Percentiles rank a stretch among this genome's conserved stretches.
Conservation (phyloP, 1,284 basidiomycete genomes). For the Ustilago bromivora region DNA sequence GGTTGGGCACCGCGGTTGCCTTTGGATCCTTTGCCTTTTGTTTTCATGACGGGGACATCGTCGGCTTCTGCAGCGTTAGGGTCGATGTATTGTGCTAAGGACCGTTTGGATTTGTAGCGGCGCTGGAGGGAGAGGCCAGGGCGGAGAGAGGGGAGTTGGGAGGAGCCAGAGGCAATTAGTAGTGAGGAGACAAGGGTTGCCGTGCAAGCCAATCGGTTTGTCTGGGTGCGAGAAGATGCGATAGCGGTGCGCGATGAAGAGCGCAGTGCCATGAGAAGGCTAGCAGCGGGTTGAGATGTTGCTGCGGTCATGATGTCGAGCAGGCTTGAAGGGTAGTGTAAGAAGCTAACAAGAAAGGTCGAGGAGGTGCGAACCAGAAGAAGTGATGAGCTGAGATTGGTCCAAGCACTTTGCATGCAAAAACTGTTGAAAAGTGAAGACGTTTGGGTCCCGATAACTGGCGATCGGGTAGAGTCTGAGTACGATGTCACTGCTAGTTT, state of each 20-base stretch:
- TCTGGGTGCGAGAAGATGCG: slow-evolving; percentile 17
- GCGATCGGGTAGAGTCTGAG: no score
- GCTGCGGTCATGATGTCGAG: slow-evolving; percentile 6
- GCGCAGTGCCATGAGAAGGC: slow-evolving; percentile 17
- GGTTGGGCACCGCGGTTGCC: slow-evolving; percentile 28
- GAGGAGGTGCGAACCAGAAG: background rate
- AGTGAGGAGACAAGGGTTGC: slow-evolving; percentile 14
- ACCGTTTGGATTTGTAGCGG: slow-evolving; percentile 46
- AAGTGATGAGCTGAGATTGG: background rate
- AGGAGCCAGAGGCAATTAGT: slow-evolving; percentile 1
- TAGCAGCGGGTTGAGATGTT: slow-evolving; percentile 7
- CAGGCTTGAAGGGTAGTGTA: background rate
- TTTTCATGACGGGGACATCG: slow-evolving; percentile 63
- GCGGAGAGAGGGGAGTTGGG: background rate
- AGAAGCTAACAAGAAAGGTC: background rate
- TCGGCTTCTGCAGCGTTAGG: slow-evolving; percentile 38
- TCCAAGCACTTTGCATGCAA: slow-evolving; percentile 26
- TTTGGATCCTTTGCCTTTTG: slow-evolving; percentile 61
- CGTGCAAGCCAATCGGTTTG: slow-evolving; percentile 15
- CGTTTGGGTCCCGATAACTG: no score
- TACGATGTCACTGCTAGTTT: no score
- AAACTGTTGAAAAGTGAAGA: slow-evolving; percentile 4
- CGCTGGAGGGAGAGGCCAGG: slow-evolving; percentile 10
- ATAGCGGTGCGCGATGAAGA: slow-evolving; percentile 13
- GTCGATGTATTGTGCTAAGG: slow-evolving; percentile 48